Evolutionary conservation across 306 rosid genomes (phyloP), one percentile per base, ranked within the genome.

Genomic region (Begonia peltatifolia): DNA sequence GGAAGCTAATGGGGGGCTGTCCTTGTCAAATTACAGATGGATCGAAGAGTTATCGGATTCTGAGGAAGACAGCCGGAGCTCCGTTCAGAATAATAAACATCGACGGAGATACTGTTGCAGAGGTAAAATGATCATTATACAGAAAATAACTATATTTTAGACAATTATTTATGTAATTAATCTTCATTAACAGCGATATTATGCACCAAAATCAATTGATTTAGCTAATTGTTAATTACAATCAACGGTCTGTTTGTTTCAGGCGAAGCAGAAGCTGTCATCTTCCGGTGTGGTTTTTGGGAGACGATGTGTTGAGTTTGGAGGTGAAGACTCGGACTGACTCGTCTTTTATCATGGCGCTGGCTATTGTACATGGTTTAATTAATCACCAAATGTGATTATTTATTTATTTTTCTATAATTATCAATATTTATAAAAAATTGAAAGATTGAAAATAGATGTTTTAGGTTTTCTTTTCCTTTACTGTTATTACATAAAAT

Each of bases 211-310:
- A 52, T 6, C 14, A 16, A 7, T 10, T 8, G 25, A 6, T 25
- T 53, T 22, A 13, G 6, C 13, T 52, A 1, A 6, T 13, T 47
- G 6, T 25, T 48, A 38, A 12, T 58, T 61, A 17, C 1, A 17
- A 17, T 17, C 1, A 17, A 17, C 1, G 18, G 18, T 17, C 18
- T 64, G 13, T 48, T 48, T 38, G 41, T 60, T 14, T 50, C 79
- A 85, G 96, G 94, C 81, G 51, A 82, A 80, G 66, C 75, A 69
- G 59, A 86, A 86, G 42, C 58, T 68, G 1, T 66, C 79, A 11
- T 3, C 68, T 9, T 65, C 72, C 6, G 95, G 93, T 43, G 63
- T 82, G 11, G 67, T 66, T 13, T 13, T 53, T 86, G 62, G 83
- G 80, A 70, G 65, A 70, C 56, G 76, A 63, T 66, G 76, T 70